Percentiles rank a stretch among this genome's conserved stretches.
Evolutionary conservation across 2,329 filamentous ascomycete species (phyloP).

Genomic region (Curvularia eragrostidis): DNA sequence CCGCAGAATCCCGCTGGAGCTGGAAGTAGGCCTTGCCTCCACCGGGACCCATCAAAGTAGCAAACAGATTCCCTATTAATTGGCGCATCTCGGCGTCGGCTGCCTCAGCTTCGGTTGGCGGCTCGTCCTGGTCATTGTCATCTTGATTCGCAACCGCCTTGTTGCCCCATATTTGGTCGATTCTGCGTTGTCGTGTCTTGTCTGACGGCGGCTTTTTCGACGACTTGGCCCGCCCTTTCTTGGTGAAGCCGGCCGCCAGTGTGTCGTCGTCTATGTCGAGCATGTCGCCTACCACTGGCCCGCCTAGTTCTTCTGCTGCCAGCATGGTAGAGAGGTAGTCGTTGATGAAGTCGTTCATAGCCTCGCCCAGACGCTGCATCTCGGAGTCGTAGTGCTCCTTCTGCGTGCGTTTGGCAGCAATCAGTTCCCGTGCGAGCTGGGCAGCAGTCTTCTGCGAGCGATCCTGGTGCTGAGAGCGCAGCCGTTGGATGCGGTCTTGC

Average conservation of each 20-base stretch:
- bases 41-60: slow-evolving; percentile 47
- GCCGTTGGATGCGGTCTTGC: slow-evolving; percentile 63
- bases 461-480: slow-evolving; percentile 65
- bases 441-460: slow-evolving; percentile 65
- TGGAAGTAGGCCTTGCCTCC: slow-evolving; percentile 56
- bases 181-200: slow-evolving; percentile 55
- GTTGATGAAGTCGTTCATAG: slow-evolving; percentile 74
- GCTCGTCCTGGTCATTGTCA: slow-evolving; percentile 26
- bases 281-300: slow-evolving; percentile 79
- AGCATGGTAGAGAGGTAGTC: slow-evolving; percentile 75
- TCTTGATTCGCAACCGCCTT: slow-evolving; percentile 33
- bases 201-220: slow-evolving; percentile 47
- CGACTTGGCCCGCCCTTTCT: slow-evolving; percentile 55
- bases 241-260: slow-evolving; percentile 61
- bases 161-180: slow-evolving; percentile 59
- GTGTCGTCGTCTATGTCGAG: slow-evolving; percentile 67
- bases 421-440: slow-evolving; percentile 67
- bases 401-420: slow-evolving; percentile 66
- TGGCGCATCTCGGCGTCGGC: slow-evolving; percentile 57
- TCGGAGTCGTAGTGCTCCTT: slow-evolving; percentile 67
- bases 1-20: slow-evolving; percentile 59
- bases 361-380: slow-evolving; percentile 66
- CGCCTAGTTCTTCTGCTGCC: slow-evolving; percentile 82
- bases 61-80: slow-evolving; percentile 57
- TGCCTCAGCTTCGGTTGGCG: slow-evolving; percentile 55